These are phyloP conservation scores for Citrullus amarus DNA, from an alignment of 306 rosid species.

Conservation along the genomic window DNA sequence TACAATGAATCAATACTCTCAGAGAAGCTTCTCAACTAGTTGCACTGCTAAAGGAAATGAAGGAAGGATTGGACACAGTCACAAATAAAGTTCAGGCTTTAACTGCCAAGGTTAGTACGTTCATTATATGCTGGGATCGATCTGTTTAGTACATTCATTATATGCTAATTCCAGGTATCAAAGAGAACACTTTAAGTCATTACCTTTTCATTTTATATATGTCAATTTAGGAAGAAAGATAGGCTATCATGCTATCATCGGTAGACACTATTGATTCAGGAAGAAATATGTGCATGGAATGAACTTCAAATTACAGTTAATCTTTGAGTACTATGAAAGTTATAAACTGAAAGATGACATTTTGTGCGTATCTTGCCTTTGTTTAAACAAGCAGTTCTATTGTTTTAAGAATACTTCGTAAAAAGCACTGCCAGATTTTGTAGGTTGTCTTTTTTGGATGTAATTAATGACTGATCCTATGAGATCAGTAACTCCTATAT, in stretches of 20 bases:
- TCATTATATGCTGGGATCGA: neutral
- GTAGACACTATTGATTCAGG: neutral
- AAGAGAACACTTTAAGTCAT: neutral
- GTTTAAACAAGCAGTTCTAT: neutral
- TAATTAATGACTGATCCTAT: neutral
- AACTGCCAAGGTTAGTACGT: conserved; percentile 43
- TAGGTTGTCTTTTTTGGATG: neutral
- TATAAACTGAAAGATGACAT: neutral
- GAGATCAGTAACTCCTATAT: neutral
- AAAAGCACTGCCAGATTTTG: neutral
- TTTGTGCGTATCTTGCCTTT: neutral
- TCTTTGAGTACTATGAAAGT: neutral
- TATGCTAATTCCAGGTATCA: neutral
- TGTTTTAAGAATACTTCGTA: neutral
- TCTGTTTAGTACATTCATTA: neutral
- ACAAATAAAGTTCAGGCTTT: conserved; percentile 50
- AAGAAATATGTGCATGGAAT: neutral
- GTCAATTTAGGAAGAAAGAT: neutral
- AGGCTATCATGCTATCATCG: neutral
- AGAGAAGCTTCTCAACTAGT: conserved; percentile 54
- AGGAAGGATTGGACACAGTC: conserved; percentile 57
- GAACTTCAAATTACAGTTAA: neutral
- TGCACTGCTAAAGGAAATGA: conserved; percentile 68
- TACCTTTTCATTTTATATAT: neutral
- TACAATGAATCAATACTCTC: neutral